Evolutionary conservation across 108 stramenopile genomes (phyloP).

Genomic region (Mayamaea pseudoterrestris): DNA sequence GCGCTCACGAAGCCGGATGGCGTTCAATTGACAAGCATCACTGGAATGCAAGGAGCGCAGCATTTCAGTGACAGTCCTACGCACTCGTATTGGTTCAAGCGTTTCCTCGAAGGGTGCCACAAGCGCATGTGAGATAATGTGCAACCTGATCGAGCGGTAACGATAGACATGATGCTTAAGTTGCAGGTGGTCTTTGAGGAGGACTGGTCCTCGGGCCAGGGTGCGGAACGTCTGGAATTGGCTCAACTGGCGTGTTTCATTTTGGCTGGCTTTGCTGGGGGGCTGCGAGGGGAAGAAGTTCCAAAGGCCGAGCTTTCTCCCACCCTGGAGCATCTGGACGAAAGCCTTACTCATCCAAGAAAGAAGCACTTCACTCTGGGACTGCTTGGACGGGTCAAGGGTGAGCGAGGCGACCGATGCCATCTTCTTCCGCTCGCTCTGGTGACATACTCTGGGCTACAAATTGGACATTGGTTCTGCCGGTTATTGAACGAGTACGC

Average conservation of each 20-base stretch:
- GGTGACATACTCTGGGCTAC: background rate
- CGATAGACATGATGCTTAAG: constrained; percentile 4
- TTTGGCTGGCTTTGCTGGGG: background rate
- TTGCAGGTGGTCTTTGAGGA: background rate
- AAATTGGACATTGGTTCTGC: background rate
- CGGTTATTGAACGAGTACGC: background rate
- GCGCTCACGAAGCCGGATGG: constrained; percentile 10
- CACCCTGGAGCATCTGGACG: background rate
- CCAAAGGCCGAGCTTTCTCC: background rate
- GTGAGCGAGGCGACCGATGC: background rate
- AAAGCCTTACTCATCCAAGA: background rate
- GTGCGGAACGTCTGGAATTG: background rate
- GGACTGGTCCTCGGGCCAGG: background rate
- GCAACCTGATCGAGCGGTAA: constrained; percentile 4
- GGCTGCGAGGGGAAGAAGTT: constrained; percentile 6
- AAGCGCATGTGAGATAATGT: constrained; percentile 8
- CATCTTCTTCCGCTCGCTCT: background rate
- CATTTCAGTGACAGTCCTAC: background rate
- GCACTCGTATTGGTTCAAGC: constrained; percentile 4
- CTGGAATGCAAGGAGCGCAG: background rate
- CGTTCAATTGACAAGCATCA: background rate
- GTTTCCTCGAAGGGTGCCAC: constrained; percentile 5
- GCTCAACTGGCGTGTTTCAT: background rate
- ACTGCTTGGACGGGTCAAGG: constrained; percentile 15
- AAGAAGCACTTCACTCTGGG: constrained; percentile 2